These are phyloP conservation scores for Rehmannia glutinosa DNA, from an alignment of 257 asterid species.

Conservation along the genomic window DNA sequence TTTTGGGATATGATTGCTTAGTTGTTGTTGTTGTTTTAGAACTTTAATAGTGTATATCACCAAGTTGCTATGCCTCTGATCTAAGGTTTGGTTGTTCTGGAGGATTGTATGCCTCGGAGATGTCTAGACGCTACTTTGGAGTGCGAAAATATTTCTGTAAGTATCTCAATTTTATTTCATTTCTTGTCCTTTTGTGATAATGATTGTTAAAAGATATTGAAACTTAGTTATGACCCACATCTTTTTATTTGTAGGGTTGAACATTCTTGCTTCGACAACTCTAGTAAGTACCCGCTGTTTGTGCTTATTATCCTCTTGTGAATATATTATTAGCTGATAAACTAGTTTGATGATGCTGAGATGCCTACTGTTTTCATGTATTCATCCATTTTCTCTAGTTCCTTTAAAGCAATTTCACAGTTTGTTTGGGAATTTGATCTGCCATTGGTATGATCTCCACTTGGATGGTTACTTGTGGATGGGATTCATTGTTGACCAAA, in stretches of 20 bases:
- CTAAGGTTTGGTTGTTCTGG: conserved; percentile 73
- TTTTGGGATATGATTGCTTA: not conserved
- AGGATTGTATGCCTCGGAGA: conserved; percentile 59
- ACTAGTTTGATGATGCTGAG: not conserved
- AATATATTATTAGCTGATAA: not conserved
- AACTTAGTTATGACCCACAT: conserved; percentile 26
- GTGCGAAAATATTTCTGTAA: conserved; percentile 40
- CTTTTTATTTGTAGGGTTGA: conserved; percentile 44
- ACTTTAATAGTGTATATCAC: conserved; percentile 19
- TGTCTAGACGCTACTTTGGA: conserved; percentile 50
- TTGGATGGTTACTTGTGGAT: no score
- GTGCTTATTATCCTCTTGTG: not conserved
- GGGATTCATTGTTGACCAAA: not conserved
- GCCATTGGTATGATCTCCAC: not conserved
- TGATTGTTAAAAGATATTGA: not conserved
- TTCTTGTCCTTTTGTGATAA: not conserved
- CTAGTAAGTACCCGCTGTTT: conserved; percentile 39
- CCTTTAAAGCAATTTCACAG: not conserved
- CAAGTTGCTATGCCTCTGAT: conserved; percentile 48
- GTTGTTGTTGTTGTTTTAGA: conserved; percentile 22
- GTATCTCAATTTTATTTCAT: conserved; percentile 27
- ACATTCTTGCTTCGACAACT: conserved; percentile 21
- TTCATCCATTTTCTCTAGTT: not conserved
- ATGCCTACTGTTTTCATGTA: not conserved
- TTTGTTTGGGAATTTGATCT: not conserved